Evolutionary conservation across 768 basidiomycete species (phyloP), one percentile per base, ranked within the genome.

Genomic region (Crucibulum laeve): DNA sequence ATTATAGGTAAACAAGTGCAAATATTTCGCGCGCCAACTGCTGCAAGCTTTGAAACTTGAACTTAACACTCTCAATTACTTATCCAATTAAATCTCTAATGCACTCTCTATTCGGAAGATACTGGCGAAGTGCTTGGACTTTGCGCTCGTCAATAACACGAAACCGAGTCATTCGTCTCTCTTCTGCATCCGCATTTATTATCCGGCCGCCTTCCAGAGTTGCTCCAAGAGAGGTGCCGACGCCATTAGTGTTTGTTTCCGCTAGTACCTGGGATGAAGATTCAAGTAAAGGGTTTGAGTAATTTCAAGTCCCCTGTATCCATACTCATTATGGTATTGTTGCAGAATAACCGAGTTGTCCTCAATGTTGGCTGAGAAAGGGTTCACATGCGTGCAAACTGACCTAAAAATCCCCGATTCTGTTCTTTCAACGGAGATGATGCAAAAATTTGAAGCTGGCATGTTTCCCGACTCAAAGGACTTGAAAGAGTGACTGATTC

Each of bases 171-270:
- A 21, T 47, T 24, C 44, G 46, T 5, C 49, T 55, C 25, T 54
- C 47, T 40, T 49, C 46, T 40, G n/a, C 45, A 47, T 40, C 30
- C 52, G 1, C 64, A 33, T 66, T 66, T 24, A 51, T 70, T 17
- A 26, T 74, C 14, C 65, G 64, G 18, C 48, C 44, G 23, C 75
- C 76, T 18, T 53, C 74, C 1, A 30, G 53, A 6, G 62, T 56
- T 49, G 70, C 74, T 8, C 69, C 70, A 18, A 62, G 77, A 32
- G 64, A 74, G 50, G 70, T 62, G 6, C 76, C 77, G 5, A 79
- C 77, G 4, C 78, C 77, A 8, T 57, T 80, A 15, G 67, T 77
- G 0, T 77, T 80, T 44, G 65, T 78, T 26, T 77, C 77, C 11
- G 65, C 74, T 0, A 62, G 60, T n/a, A 41, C 51, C 22, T 75